phyloP scores from a whole-genome alignment of 1,284 basidiomycete species.

The Cutaneotrichosporon sp. region DNA sequence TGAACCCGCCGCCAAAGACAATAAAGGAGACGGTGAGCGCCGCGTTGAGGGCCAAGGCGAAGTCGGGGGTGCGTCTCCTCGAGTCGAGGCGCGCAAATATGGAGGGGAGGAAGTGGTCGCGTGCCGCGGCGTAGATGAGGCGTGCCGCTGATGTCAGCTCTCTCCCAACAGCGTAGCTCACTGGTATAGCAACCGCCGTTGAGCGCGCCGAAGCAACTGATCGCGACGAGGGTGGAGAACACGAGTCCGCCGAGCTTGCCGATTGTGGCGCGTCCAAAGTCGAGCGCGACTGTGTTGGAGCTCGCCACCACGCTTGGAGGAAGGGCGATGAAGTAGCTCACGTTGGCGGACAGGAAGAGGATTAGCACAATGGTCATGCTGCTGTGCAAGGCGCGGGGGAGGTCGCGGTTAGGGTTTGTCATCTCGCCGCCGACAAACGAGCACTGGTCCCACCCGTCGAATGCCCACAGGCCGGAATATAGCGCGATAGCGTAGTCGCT shows the following conservation, averaged over 20 bases:
- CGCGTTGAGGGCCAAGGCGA: conserved; percentile 77
- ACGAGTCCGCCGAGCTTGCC: conserved; percentile 80
- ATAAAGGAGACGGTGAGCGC: conserved; percentile 73
- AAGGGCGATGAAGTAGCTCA: conserved; percentile 92
- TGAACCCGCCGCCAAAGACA: conserved; percentile 80
- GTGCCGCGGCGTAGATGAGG: conserved; percentile 82
- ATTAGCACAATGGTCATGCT: conserved; percentile 69
- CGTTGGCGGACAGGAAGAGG: conserved; percentile 77
- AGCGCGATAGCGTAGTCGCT: conserved; percentile 87
- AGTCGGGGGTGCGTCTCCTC: conserved; percentile 74
- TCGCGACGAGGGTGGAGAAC: conserved; percentile 82
- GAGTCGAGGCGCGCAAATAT: conserved; percentile 74
- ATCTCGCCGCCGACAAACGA: conserved; percentile 89
- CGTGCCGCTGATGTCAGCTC: conserved; percentile 57
- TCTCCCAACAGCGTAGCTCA: conserved; percentile 20
- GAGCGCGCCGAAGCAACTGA: conserved; percentile 90
- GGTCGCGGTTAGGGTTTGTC: conserved; percentile 75
- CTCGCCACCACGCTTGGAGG: conserved; percentile 62
- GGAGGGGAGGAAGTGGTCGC: conserved; percentile 80
- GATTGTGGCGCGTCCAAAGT: conserved; percentile 84
- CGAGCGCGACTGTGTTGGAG: conserved; percentile 85
- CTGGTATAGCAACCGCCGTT: conserved; percentile 84
- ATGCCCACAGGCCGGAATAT: conserved; percentile 94
- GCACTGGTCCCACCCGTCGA: conserved; percentile 74
- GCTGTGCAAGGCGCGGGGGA: conserved; percentile 82